Percentiles rank a stretch among this genome's conserved stretches.
These are phyloP conservation scores for Irpex sp. DNA, from an alignment of 1,284 basidiomycete genomes.

Conservation along the genomic window DNA sequence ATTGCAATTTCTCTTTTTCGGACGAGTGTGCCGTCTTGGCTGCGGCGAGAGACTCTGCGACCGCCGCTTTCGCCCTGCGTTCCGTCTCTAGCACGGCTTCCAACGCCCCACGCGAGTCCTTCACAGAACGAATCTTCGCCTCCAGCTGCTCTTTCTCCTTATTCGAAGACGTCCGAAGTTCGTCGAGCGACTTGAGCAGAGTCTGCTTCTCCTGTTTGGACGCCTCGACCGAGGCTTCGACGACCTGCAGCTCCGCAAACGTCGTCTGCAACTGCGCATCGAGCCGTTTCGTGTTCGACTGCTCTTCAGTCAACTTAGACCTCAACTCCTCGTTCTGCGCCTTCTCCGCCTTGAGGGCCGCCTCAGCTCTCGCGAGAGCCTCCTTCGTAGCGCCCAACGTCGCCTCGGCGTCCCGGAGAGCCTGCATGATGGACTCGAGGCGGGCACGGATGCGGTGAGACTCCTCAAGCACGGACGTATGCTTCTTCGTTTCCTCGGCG, in stretches of 20 bases:
- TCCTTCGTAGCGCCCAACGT: constrained; percentile 1
- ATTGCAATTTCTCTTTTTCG: neutral
- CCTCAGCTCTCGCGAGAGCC: neutral
- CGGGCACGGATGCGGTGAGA: neutral
- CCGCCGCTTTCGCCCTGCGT: neutral
- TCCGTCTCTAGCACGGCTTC: neutral
- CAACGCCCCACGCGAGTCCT: neutral
- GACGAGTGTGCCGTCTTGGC: neutral
- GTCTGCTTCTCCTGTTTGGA: neutral
- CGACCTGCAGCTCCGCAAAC: neutral
- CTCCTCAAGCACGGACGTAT: neutral
- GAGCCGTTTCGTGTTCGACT: neutral
- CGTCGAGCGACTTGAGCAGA: constrained; percentile 1
- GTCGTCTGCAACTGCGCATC: constrained; percentile 1
- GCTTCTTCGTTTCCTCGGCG: constrained; percentile 1
- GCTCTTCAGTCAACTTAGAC: neutral
- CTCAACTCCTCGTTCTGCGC: neutral
- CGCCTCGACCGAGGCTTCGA: neutral
- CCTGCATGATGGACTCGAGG: neutral
- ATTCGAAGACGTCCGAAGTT: neutral
- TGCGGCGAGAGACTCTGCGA: neutral
- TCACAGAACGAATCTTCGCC: neutral
- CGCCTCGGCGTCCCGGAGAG: neutral
- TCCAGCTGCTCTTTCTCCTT: neutral
- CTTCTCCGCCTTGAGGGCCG: constrained; percentile 4